Evolutionary conservation across 2,329 filamentous ascomycete species (phyloP), one percentile per base, ranked within the genome.

Genomic region (Dothidotthia symphoricarpi): DNA sequence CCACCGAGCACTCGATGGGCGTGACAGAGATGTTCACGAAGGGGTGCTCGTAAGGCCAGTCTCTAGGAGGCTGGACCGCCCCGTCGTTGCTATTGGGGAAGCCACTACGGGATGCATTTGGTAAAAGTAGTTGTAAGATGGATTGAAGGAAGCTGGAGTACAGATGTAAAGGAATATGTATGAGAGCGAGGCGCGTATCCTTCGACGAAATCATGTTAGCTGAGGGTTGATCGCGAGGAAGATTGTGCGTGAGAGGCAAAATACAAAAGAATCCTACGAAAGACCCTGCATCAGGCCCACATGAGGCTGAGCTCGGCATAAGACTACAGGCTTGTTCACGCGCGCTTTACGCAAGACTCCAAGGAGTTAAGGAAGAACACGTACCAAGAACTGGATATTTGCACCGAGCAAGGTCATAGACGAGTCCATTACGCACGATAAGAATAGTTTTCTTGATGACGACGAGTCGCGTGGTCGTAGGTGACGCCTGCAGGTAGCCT

Each of bases 11-110:
- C 68, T 96, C 93, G 38, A 95, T 80, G 0, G 89, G 88, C 0
- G 90, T 97, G 57, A 97, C 79, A 47, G 88, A 94, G 53, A 98
- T 82, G 66, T 97, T 97, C 64, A 96, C 78, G 67, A 98, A 97
- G 29, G 82, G 82, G 67, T 93, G 85, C 60, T 74, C 73, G 47
- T 64, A 72, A 12, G 69, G 69, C 75, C 70, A 75, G 12, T 65
- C 61, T 38, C 61, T 66, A 16, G 57, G 59, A 13, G 61, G 53
- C 36, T 59, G 61, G 7, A 64, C 59, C 24, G 59, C 59, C 17
- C 60, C 62, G 30, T 59, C 53, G 16, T 49, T 53, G 37, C 61
- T 59, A 34, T 46, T 39, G 14, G 46, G 35, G 31, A 41, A 39
- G 31, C 46, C 41, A 32, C 48, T 42, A 30, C 68, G 68, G 28